Conservation (phyloP, 2,329 filamentous ascomycete genomes). For the Microcyclospora tardicrescens region DNA sequence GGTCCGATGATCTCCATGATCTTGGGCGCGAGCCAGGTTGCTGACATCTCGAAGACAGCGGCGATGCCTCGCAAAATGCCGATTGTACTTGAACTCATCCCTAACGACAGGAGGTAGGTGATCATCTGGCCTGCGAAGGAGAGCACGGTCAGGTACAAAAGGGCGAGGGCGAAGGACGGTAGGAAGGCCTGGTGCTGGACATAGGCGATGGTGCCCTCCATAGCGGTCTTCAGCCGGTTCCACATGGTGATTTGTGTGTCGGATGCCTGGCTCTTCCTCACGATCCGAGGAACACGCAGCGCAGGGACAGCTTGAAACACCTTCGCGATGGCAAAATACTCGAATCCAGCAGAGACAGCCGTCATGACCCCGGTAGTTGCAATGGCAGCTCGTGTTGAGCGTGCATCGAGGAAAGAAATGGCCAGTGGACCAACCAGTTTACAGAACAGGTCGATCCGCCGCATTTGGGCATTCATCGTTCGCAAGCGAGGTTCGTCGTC, state of each 20-base stretch:
- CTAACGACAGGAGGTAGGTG: constrained; percentile 46
- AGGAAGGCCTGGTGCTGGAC: constrained; percentile 43
- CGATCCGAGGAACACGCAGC: constrained; percentile 5
- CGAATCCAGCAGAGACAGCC: constrained; percentile 33
- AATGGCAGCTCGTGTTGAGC: constrained; percentile 39
- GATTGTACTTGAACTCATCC: constrained; percentile 40
- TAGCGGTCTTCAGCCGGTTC: constrained; percentile 2
- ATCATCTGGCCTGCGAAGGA: constrained; percentile 51
- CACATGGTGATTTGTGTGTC: not conserved
- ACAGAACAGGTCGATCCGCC: constrained; percentile 46
- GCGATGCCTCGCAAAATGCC: constrained; percentile 41
- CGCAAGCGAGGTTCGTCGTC: constrained; percentile 21
- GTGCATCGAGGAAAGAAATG: constrained; percentile 37
- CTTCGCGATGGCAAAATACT: constrained; percentile 42
- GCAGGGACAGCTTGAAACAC: constrained; percentile 25
- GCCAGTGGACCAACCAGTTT: constrained; percentile 43
- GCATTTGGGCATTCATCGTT: constrained; percentile 43
- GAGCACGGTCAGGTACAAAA: constrained; percentile 51
- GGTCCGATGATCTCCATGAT: constrained; percentile 38
- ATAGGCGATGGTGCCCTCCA: constrained; percentile 29
- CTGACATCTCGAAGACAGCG: constrained; percentile 44
- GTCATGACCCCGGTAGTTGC: constrained; percentile 39
- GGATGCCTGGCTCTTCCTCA: not conserved
- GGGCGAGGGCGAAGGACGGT: constrained; percentile 45
- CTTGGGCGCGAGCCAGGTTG: constrained; percentile 47